Evolutionary conservation across 164 flowering plant species (phyloP).

Genomic region (Brasenia schreberi): DNA sequence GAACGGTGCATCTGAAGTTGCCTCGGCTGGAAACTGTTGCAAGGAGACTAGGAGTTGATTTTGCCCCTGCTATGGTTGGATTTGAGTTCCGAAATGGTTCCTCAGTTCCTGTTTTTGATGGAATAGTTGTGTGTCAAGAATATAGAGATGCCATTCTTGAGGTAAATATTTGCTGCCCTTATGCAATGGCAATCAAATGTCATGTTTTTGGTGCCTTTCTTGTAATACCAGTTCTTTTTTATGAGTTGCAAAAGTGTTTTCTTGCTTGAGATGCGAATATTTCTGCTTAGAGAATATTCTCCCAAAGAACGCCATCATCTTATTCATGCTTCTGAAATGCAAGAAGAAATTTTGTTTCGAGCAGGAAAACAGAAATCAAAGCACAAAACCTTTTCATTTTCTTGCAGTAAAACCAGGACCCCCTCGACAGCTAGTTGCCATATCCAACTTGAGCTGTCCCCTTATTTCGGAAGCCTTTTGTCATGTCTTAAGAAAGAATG

Average conservation of each 20-base stretch:
- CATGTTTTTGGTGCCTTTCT: not conserved
- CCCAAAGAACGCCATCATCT: no score
- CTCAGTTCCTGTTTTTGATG: slow-evolving; percentile 63
- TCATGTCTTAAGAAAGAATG: no score
- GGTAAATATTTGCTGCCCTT: slow-evolving; percentile 28
- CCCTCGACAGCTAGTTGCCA: no score
- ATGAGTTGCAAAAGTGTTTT: not conserved
- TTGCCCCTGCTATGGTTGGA: slow-evolving; percentile 98
- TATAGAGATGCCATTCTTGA: slow-evolving; percentile 70
- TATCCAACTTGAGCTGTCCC: no score
- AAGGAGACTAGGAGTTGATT: slow-evolving; percentile 73
- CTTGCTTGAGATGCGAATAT: not conserved
- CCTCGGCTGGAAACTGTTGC: slow-evolving; percentile 63
- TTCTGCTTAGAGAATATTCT: no score
- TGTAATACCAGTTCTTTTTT: not conserved
- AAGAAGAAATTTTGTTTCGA: no score
- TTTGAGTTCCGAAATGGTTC: slow-evolving; percentile 88
- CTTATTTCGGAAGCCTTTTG: no score
- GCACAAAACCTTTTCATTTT: no score
- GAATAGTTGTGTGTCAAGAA: slow-evolving; percentile 84
- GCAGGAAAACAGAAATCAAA: no score
- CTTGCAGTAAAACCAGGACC: no score
- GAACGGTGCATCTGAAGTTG: slow-evolving; percentile 78
- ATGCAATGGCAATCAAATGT: not conserved
- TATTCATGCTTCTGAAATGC: no score